phyloP scores from a whole-genome alignment of 257 asterid species.

The Plantago major region DNA sequence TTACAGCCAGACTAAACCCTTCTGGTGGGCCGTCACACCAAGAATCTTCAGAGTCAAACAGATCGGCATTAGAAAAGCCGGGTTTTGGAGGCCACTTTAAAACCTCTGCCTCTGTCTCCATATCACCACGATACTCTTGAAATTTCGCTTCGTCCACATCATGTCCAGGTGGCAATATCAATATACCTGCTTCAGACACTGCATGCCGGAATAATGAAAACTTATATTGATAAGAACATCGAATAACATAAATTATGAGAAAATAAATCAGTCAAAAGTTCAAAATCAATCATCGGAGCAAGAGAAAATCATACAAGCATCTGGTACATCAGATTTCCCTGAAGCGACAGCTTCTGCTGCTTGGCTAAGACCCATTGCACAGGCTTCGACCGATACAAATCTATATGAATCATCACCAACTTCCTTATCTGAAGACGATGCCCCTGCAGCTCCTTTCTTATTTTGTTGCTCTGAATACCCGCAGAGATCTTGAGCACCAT shows the following conservation, averaged over 20 bases:
- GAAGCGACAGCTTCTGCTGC: conserved; percentile 87
- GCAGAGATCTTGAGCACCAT: conserved; percentile 33
- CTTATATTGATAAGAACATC: conserved; percentile 20
- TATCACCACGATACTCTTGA: conserved; percentile 34
- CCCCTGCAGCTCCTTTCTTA: conserved; percentile 22
- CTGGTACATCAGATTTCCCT: conserved; percentile 52
- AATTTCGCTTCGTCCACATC: conserved; percentile 34
- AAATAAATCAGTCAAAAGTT: neutral
- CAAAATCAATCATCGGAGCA: conserved; percentile 2
- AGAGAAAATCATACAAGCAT: conserved; percentile 54
- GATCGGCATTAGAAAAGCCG: conserved; percentile 49
- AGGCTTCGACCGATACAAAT: conserved; percentile 78
- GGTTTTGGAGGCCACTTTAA: conserved; percentile 74
- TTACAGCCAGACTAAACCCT: conserved; percentile 62
- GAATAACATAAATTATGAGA: no score
- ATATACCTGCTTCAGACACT: conserved; percentile 80
- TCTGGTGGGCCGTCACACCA: conserved; percentile 84
- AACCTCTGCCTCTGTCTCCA: conserved; percentile 39
- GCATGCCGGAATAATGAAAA: conserved; percentile 26
- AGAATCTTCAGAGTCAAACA: conserved; percentile 66
- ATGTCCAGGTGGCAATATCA: conserved; percentile 48
- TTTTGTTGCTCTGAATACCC: conserved; percentile 34
- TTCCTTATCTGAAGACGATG: conserved; percentile 30
- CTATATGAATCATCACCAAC: conserved; percentile 39
- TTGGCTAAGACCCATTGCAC: conserved; percentile 72